A percentile compares a stretch with the other conserved stretches of the same genome.
Evolutionary conservation across 208 protist species (phyloP).

Genomic region (Trypanosoma lewisi): DNA sequence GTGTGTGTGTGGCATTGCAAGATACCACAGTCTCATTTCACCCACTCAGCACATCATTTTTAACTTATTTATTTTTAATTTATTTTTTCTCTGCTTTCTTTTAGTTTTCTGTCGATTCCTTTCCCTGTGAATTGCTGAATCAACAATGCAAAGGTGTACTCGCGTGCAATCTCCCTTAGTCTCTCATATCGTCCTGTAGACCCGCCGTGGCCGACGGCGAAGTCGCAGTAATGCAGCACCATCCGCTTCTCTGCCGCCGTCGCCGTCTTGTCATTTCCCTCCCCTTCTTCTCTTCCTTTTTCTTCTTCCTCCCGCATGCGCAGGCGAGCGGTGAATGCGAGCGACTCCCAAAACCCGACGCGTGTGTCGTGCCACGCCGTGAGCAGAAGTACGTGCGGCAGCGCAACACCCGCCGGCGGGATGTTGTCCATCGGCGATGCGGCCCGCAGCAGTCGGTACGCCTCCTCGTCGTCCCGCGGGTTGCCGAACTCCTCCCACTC

Average conservation of each 20-base stretch:
- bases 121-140: slow-evolving; percentile 12
- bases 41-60: no score
- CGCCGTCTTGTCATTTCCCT: no score
- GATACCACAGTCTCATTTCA: no score
- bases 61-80: no score
- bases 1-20: no score
- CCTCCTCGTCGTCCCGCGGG: slow-evolving; percentile 49
- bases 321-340: slow-evolving; percentile 46
- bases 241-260: background rate
- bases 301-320: slow-evolving; percentile 16
- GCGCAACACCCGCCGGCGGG: background rate
- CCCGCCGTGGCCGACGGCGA: slow-evolving; percentile 56
- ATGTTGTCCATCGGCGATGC: slow-evolving; percentile 81
- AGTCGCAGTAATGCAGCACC: slow-evolving; percentile 57
- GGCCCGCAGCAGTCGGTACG: slow-evolving; percentile 61
- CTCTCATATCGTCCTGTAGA: slow-evolving; percentile 56
- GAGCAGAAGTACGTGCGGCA: slow-evolving; percentile 61
- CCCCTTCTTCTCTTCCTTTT: no score
- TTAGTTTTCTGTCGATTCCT: no score
- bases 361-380: slow-evolving; percentile 61
- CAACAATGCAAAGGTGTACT: slow-evolving; percentile 60
- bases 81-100: no score
- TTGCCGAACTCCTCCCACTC: slow-evolving; percentile 92
- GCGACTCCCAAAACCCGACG: slow-evolving; percentile 68
- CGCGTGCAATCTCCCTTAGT: slow-evolving; percentile 53